These are phyloP conservation scores for Sclerotinia borealis DNA, from an alignment of 2,329 filamentous ascomycete species.

Conservation along the genomic window DNA sequence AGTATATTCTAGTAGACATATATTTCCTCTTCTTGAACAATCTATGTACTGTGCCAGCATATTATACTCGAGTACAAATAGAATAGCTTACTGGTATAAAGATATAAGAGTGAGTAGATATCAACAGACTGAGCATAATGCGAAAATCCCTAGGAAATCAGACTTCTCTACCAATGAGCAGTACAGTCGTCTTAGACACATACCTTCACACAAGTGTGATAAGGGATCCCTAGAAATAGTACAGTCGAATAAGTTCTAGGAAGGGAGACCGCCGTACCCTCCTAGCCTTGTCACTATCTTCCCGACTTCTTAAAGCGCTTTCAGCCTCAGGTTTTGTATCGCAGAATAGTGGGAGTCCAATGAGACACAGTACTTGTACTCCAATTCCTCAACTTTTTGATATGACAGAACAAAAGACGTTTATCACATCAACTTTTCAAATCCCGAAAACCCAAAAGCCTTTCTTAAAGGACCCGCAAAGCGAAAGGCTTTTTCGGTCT, in stretches of 20 bases:
- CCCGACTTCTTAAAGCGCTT: not conserved
- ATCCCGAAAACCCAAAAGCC: not conserved
- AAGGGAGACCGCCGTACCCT: not conserved
- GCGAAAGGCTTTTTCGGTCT: not conserved
- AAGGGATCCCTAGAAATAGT: not conserved
- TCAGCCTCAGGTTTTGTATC: too few relatives aligned
- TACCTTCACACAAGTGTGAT: too few relatives aligned
- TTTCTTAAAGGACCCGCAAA: not conserved
- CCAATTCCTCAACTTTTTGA: not conserved
- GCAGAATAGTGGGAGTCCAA: too few relatives aligned
- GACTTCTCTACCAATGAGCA: not conserved
- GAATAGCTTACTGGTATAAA: not conserved
- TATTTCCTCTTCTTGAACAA: not conserved
- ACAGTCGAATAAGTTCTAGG: not conserved
- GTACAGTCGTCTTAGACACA: too few relatives aligned
- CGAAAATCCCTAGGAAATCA: not conserved
- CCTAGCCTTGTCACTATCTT: not conserved
- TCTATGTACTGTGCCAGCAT: too few relatives aligned
- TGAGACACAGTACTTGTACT: too few relatives aligned
- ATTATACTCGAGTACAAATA: not conserved
- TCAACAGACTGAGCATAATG: not conserved
- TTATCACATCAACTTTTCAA: not conserved
- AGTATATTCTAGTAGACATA: too few relatives aligned
- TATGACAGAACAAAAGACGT: not conserved
- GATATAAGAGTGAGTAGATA: too few relatives aligned